Base-by-base conservation (phyloP, 2,329 filamentous ascomycete genomes). In the Fusarium duplospermum region DNA sequence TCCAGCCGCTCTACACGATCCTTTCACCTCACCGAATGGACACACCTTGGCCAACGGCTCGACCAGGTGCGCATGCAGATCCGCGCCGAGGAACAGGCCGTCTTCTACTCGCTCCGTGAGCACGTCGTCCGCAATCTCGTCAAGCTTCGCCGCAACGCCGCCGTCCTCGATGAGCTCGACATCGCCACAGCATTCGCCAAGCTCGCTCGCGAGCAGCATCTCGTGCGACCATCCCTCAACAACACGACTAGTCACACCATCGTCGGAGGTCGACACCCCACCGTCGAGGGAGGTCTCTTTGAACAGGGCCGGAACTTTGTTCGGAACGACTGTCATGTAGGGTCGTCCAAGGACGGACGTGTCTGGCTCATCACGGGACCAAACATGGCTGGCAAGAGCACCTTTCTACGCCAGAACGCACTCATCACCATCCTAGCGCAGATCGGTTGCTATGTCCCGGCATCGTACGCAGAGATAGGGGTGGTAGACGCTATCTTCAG, bases 321-420 rank as follows among this genome's bases (percentile, higher is more conserved):
- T 52, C 89, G 91, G 59, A 98, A 98, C 77, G 94, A 98, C 83
- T 97, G 94, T 82, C 87, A 93, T 40, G 88, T 98, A 4, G 93
- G 93, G n/a, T 90, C 84, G 82, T 89, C 72, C 81, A 92, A 40
- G 88, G 83, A 93, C 86, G 87, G 90, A 85, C 77, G 87, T 86
- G 63, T 94, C 84, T 86, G 92, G 92, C 78, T 90, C 81, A 85
- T 96, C 89, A 89, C 93, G 76, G 86, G 96, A 0, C 96, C 96
- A n/a, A 99, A 99, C 83, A 99, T 99, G 96, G 96, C 93, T 1
- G 96, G 96, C 57, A 99, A 99, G 84, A 96, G 93, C 81, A 99
- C 96, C 0, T 99, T 98, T 80, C 87, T 99, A 6, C 93, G 96
- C 1, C 97, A 99, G 79, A 98, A 98, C 82, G 96, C 96, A 3